Base-by-base conservation (phyloP, 352 stramenopile species). In the Globisporangium radiosum region DNA sequence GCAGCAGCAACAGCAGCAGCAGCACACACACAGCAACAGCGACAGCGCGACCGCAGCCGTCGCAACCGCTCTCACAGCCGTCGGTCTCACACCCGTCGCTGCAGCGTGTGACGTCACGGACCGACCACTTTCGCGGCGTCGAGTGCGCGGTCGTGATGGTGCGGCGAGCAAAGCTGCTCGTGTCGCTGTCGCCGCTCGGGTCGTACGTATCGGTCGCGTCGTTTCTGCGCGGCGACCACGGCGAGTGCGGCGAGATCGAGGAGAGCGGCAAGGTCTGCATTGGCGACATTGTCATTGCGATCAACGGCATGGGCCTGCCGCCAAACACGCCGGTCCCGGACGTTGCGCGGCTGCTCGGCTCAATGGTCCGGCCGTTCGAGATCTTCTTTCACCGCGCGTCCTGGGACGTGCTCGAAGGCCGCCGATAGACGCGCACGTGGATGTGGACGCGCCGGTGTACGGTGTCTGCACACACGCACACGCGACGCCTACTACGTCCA, bases 361-460 rank as follows among this genome's bases (percentile, higher is more conserved):
- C 55, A 4, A 53, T 73, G 5, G 54, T 65, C 17, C 72, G 78
- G 7, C 82, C 82, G 39, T 75, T 89, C 44, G 57, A 60, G 7
- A 63, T 85, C 36, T 80, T 70, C 62, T 90, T 92, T 51, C 68
- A 85, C 56, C 79, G 80, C 11, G 68, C 78, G 48, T 81, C 75
- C 4, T 92, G 82, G 82, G 82, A 92, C n/a, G 65, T 68, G 57
- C 44, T 81, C 33, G 49, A 74, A 49, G 59, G 54, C 39, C 36
- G 44, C 37, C 19, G 36, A 15, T 54, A 67, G 52, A 17, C 25
- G 25, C 25, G 25, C 25, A 3, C 25, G 25, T 33, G 25, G 25
- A 33, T 33, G 25, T 33, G 25, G 25, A 33, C 25, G 25, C 25
- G 25, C 25, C 25, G 25, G 25, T 33, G 25, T 33, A 1, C 25